phyloP scores from a whole-genome alignment of 495 filamentous ascomycete genomes.

The Penicillium fimorum region DNA sequence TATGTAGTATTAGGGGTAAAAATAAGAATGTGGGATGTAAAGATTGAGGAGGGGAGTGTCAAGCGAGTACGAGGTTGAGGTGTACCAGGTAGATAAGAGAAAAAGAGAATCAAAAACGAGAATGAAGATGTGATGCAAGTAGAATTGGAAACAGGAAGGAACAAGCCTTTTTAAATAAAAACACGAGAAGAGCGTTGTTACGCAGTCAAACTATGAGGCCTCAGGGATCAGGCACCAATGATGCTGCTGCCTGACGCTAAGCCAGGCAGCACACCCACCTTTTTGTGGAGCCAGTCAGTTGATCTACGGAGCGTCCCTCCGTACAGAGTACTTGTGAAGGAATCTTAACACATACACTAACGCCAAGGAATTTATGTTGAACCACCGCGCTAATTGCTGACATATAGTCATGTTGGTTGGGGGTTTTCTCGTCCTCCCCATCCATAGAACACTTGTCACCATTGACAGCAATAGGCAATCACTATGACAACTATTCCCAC shows the following conservation, averaged over 20 bases:
- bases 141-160: neutral
- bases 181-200: neutral
- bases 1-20: neutral
- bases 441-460: too few species aligned
- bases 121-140: neutral
- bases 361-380: too few species aligned
- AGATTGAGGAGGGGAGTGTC: neutral
- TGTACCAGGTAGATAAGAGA: neutral
- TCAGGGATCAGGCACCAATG: neutral
- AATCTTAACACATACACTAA: too few species aligned
- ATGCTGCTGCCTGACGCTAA: constrained; percentile 10
- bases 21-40: neutral
- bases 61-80: neutral
- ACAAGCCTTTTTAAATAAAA: neutral
- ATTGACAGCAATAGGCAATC: too few species aligned
- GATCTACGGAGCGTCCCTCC: neutral
- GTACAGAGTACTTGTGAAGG: too few species aligned
- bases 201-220: neutral
- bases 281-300: neutral
- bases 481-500: too few species aligned
- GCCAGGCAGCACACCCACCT: constrained; percentile 8
- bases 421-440: too few species aligned
- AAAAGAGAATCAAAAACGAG: neutral
- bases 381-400: neutral
- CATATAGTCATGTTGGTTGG: too few species aligned